A percentile compares a stretch with the other conserved stretches of the same genome.
Conservation (phyloP, 2,329 filamentous ascomycete species). For the Aspergillus sp. region DNA sequence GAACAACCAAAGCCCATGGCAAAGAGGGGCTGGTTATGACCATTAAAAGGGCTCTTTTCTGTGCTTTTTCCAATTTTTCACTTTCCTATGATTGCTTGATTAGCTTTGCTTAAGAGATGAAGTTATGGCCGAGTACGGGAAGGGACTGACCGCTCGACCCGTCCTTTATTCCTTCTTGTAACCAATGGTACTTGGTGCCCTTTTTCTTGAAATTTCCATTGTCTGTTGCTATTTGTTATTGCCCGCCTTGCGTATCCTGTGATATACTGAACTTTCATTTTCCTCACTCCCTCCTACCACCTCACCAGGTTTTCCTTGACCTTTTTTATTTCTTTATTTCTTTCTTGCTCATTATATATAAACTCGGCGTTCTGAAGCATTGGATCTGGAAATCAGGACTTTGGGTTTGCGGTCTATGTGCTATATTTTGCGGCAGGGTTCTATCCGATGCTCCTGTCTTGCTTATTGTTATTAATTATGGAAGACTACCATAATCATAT, state of each 20-base stretch:
- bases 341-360: conserved; percentile 19
- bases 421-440: conserved; percentile 17
- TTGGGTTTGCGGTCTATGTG: conserved; percentile 24
- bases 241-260: conserved; percentile 21
- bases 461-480: conserved; percentile 19
- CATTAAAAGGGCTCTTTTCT: conserved; percentile 40
- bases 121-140: conserved; percentile 39
- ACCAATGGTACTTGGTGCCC: conserved; percentile 19
- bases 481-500: conserved; percentile 21
- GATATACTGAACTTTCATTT: conserved; percentile 19
- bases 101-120: conserved; percentile 37
- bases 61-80: not conserved
- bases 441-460: conserved; percentile 17
- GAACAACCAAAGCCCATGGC: conserved; percentile 63
- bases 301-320: conserved; percentile 18
- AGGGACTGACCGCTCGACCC: conserved; percentile 25
- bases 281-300: conserved; percentile 8
- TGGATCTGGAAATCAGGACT: conserved; percentile 32
- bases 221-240: conserved; percentile 15
- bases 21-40: conserved; percentile 65
- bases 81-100: conserved; percentile 22
- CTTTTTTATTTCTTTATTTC: conserved; percentile 12
- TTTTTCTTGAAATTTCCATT: conserved; percentile 9
- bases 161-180: conserved; percentile 19
- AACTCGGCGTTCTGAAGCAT: conserved; percentile 37